Conservation (phyloP, 169 alveolate species). For the Babesia ovata region DNA sequence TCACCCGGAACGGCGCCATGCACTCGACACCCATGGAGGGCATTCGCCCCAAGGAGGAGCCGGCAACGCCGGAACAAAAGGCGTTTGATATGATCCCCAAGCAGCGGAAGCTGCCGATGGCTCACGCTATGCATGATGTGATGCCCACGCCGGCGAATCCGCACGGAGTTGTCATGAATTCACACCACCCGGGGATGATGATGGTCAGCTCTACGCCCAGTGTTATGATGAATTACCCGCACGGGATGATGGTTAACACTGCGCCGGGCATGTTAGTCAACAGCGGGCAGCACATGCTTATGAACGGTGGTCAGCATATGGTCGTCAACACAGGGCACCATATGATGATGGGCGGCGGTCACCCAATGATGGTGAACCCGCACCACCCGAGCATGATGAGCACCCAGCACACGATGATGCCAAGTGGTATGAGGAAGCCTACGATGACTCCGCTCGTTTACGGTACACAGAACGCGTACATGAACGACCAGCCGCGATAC, state of each 20-base stretch:
- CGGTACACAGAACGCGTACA: constrained; percentile 24
- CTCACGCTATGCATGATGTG: background rate
- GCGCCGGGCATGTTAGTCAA: constrained; percentile 16
- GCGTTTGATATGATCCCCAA: background rate
- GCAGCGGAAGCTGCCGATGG: constrained; percentile 2
- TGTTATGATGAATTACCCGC: constrained; percentile 11
- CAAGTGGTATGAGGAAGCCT: constrained; percentile 25
- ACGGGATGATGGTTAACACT: constrained; percentile 4
- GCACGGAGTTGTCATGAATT: background rate
- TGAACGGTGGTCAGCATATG: background rate
- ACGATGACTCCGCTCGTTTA: constrained; percentile 35
- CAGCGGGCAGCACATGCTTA: background rate
- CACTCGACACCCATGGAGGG: background rate
- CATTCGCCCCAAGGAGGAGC: background rate
- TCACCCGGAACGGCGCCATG: constrained; percentile 50
- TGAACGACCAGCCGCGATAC: constrained; percentile 49
- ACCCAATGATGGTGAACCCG: constrained; percentile 1
- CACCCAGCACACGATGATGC: background rate
- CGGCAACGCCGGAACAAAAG: background rate
- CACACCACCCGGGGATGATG: background rate
- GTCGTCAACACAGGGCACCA: constrained; percentile 10
- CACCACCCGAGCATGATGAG: constrained; percentile 6
- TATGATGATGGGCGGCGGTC: constrained; percentile 8
- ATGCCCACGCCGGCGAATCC: background rate
- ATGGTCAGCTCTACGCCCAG: constrained; percentile 20